Percentiles rank a stretch among this genome's conserved stretches.
These are phyloP conservation scores for Apophysomyces variabilis DNA, from an alignment of 371 early-diverging fungal species.

Conservation along the genomic window DNA sequence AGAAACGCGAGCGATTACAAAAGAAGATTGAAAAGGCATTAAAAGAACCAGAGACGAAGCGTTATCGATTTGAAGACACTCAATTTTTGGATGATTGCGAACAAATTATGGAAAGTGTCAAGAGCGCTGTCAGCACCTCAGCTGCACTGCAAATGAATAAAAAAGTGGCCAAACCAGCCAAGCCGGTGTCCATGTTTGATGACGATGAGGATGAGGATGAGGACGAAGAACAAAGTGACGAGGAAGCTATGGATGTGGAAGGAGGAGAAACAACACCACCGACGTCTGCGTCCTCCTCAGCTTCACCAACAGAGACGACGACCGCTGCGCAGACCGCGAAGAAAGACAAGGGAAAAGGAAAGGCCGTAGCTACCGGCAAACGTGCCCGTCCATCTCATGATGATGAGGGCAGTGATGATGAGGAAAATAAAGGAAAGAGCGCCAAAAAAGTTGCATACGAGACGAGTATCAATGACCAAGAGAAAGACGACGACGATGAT, in stretches of 20 bases:
- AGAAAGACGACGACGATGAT: neutral
- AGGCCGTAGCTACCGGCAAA: no score
- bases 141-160: slow-evolving; percentile 26
- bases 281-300: no score
- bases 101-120: slow-evolving; percentile 74
- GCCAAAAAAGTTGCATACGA: neutral
- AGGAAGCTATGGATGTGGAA: slow-evolving; percentile 23
- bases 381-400: no score
- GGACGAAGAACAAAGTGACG: slow-evolving; percentile 43
- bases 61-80: slow-evolving; percentile 83
- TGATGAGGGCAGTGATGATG: neutral
- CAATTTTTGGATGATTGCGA: slow-evolving; percentile 76
- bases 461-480: neutral
- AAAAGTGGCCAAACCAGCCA: slow-evolving; percentile 24
- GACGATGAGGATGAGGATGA: slow-evolving; percentile 32
- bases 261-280: neutral
- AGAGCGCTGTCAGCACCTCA: slow-evolving; percentile 60
- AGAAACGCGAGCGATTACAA: slow-evolving; percentile 67
- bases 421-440: neutral
- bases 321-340: no score
- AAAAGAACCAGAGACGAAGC: slow-evolving; percentile 68
- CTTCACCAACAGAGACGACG: no score
- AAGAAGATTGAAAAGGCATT: slow-evolving; percentile 87
- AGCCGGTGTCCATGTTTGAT: slow-evolving; percentile 41
- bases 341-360: no score